Conservation (phyloP, 805 yeast genomes). For the Yamadazyma endophytica region DNA sequence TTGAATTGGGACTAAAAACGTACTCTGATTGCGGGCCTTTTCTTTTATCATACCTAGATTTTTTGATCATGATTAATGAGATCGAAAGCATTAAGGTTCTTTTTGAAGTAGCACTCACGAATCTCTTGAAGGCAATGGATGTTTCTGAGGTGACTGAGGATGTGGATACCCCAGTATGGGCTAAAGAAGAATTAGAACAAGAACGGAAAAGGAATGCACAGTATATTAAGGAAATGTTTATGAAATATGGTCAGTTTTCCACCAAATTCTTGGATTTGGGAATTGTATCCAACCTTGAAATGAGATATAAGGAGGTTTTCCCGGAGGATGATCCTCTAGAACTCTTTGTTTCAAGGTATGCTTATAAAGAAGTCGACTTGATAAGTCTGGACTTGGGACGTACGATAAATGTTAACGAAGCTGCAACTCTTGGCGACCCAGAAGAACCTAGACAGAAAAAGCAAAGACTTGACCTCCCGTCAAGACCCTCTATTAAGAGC, state of each 20-base stretch:
- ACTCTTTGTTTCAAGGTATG: conserved; percentile 36
- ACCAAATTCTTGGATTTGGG: conserved; percentile 65
- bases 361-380: conserved; percentile 32
- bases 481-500: conserved; percentile 3
- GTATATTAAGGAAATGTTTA: conserved; percentile 27
- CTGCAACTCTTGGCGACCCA: conserved; percentile 11
- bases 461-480: too few species aligned
- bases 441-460: conserved; percentile 6
- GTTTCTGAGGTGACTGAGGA: conserved; percentile 22
- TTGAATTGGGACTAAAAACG: conserved; percentile 71
- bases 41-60: conserved; percentile 65
- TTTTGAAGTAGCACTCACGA: conserved; percentile 72
- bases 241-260: conserved; percentile 62
- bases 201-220: conserved; percentile 21
- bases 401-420: conserved; percentile 9
- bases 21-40: conserved; percentile 55
- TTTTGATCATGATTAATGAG: conserved; percentile 62
- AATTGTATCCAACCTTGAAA: conserved; percentile 63
- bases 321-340: conserved; percentile 50
- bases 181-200: conserved; percentile 36
- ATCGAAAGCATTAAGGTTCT: conserved; percentile 74
- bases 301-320: conserved; percentile 60
- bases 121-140: conserved; percentile 35
- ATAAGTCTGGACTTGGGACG: conserved; percentile 35
- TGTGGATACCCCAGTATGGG: conserved; percentile 28